Percentiles rank a stretch among this genome's conserved stretches.
phyloP scores from a whole-genome alignment of 345 rosid genomes.

The Linum trigynum region DNA sequence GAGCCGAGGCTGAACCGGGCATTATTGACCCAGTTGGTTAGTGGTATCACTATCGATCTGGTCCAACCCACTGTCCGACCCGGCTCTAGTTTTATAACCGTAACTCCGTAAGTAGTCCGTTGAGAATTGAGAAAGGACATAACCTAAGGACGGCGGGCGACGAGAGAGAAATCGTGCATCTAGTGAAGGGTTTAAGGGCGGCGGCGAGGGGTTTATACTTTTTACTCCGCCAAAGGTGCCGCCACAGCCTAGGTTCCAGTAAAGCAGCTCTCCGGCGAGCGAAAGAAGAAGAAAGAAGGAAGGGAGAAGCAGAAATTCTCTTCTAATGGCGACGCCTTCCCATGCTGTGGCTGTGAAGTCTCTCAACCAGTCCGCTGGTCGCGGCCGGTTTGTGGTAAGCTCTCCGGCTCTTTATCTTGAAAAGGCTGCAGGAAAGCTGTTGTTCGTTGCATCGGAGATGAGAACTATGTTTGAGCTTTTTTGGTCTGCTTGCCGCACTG shows the following conservation, averaged over 20 bases:
- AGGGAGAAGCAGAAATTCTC: background rate
- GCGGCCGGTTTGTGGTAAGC: constrained; percentile 65
- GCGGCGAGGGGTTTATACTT: background rate
- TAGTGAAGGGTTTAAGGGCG: background rate
- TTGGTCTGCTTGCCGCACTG: too few relatives aligned
- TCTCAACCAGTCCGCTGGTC: constrained; percentile 60
- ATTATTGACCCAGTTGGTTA: too few relatives aligned
- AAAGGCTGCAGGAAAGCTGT: too few relatives aligned
- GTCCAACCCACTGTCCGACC: too few relatives aligned
- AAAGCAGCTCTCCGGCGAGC: background rate
- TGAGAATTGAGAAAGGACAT: background rate
- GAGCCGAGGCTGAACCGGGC: too few relatives aligned
- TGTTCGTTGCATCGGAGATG: background rate
- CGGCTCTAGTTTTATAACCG: too few relatives aligned
- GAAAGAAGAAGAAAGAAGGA: background rate
- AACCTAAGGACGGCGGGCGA: too few relatives aligned
- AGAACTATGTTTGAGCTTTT: background rate
- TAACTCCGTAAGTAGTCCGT: background rate
- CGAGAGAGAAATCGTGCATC: background rate
- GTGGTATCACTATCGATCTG: too few relatives aligned
- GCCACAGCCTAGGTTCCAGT: background rate
- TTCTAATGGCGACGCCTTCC: constrained; percentile 20
- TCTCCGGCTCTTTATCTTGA: background rate
- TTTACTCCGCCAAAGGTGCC: too few relatives aligned
- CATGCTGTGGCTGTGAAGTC: constrained; percentile 80